Percentiles rank a stretch among this genome's conserved stretches.
Conservation (phyloP, 2,329 filamentous ascomycete genomes). For the Colletotrichum cereale region DNA sequence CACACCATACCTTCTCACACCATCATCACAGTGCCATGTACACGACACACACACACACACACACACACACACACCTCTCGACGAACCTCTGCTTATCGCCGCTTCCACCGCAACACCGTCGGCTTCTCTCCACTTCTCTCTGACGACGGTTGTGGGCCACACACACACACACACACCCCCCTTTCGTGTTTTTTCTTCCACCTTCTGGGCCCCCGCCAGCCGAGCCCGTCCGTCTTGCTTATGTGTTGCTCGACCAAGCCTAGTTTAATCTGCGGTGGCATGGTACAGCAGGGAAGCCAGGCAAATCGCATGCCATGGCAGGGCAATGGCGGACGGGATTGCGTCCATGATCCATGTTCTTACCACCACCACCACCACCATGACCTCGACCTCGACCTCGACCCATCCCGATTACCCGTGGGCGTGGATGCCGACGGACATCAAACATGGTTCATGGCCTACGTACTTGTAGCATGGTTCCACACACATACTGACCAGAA, state of each 20-base stretch:
- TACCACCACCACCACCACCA: not conserved
- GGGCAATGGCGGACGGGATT: constrained; percentile 11
- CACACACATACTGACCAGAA: not conserved
- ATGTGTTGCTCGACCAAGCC: not conserved
- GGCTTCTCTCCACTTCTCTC: constrained; percentile 36
- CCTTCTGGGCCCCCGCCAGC: constrained; percentile 12
- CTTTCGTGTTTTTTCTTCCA: constrained; percentile 28
- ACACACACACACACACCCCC: not conserved
- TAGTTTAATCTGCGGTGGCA: not conserved
- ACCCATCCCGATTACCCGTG: not conserved
- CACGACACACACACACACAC: not conserved
- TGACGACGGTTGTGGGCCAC: constrained; percentile 31
- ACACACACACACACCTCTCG: not conserved
- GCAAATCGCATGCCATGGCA: not conserved
- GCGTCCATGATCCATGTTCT: constrained; percentile 5
- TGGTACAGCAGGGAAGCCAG: not conserved
- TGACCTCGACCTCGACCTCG: not conserved
- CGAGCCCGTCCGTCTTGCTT: constrained; percentile 23
- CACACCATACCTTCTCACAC: too few relatives aligned
- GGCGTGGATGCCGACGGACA: constrained; percentile 6
- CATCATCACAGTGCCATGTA: too few relatives aligned
- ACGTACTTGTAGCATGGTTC: too few relatives aligned
- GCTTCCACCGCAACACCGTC: constrained; percentile 23
- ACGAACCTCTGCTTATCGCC: constrained; percentile 15
- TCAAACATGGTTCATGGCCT: constrained; percentile 15